A percentile compares a stretch with the other conserved stretches of the same genome.
Conservation (phyloP, 169 alveolate species). For the Babesia bovis region DNA sequence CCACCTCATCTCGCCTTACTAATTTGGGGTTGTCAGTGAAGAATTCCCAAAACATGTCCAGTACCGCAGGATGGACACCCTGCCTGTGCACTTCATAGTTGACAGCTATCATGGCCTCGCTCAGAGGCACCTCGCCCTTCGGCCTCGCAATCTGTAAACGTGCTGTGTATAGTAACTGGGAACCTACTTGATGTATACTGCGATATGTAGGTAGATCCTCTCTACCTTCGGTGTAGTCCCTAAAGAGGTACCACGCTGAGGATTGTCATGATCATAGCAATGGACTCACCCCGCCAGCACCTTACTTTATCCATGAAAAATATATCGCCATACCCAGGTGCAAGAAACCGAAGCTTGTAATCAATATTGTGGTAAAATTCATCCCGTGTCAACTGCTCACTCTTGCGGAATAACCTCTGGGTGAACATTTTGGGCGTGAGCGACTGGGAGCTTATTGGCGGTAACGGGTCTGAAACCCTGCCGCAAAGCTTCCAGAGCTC, state of each 20-base stretch:
- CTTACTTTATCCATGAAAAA: constrained; percentile 67
- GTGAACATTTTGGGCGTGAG: constrained; percentile 70
- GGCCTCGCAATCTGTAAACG: constrained; percentile 43
- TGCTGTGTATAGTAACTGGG: constrained; percentile 1
- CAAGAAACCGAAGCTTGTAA: constrained; percentile 66
- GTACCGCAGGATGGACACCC: constrained; percentile 80
- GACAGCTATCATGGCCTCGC: constrained; percentile 63
- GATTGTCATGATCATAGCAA: background rate
- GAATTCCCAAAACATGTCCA: constrained; percentile 78
- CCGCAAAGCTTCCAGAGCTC: constrained; percentile 77
- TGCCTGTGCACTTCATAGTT: constrained; percentile 74
- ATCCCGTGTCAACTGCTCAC: constrained; percentile 59
- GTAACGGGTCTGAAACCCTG: constrained; percentile 74
- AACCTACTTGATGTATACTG: constrained; percentile 68
- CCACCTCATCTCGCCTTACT: constrained; percentile 65
- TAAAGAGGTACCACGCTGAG: constrained; percentile 53
- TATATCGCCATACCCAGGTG: constrained; percentile 75
- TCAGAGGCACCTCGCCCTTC: constrained; percentile 68
- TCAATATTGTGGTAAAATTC: constrained; percentile 73
- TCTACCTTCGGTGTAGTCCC: constrained; percentile 49
- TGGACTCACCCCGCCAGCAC: constrained; percentile 51
- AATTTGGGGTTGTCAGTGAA: constrained; percentile 50
- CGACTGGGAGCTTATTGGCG: constrained; percentile 70
- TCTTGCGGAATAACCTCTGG: constrained; percentile 63
- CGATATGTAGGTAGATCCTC: constrained; percentile 66